Conservation (phyloP, 306 rosid genomes). For the Sindora glabra region DNA sequence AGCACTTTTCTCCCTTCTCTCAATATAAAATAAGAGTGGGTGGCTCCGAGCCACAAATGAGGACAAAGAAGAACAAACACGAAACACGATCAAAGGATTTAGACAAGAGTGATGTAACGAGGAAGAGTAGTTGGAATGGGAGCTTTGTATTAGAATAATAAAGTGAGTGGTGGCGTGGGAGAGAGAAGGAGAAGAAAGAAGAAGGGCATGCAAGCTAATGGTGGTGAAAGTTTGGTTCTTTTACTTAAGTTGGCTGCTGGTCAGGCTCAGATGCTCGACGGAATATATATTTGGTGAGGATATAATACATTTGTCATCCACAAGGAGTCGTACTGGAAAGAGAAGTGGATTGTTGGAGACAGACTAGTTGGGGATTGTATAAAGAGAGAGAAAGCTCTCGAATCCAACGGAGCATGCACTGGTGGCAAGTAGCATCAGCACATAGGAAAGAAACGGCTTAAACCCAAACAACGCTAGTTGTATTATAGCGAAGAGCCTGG, state of each 20-base stretch:
- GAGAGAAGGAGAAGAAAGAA: conserved; percentile 1
- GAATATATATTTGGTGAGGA: background rate
- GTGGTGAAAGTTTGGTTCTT: background rate
- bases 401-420: no score
- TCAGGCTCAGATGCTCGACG: conserved; percentile 8
- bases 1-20: background rate
- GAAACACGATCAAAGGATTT: conserved; percentile 25
- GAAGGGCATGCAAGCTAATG: background rate
- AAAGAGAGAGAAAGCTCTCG: no score
- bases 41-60: conserved; percentile 41
- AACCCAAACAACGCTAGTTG: no score
- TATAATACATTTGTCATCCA: no score
- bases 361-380: no score
- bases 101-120: conserved; percentile 21
- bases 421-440: no score
- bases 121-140: conserved; percentile 27
- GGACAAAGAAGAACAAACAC: conserved; percentile 46
- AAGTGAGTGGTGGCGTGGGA: background rate
- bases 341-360: no score
- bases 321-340: no score
- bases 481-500: no score
- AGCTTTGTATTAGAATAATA: conserved; percentile 29
- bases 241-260: background rate
- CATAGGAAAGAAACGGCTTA: no score
- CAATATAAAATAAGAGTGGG: background rate